Base-by-base conservation (phyloP, 345 rosid genomes). In the Populus tremula region DNA sequence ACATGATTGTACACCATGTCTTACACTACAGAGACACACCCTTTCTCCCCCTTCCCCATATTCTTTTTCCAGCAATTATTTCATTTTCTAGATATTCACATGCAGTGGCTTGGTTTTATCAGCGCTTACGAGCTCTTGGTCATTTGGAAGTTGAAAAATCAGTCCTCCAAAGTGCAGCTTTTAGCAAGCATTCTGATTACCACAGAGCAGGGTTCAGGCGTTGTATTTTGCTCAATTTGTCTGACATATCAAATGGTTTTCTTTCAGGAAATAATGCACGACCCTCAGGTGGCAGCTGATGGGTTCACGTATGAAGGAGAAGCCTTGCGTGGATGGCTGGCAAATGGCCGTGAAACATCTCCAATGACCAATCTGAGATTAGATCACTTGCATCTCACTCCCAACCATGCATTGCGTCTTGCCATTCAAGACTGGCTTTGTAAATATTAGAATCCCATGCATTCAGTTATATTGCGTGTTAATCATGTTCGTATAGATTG, bases 391-490 rank as follows among this genome's bases (percentile, higher is more conserved):
- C 67, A 86, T 84, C 94, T 91, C 16, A 91, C 86, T 63, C 92
- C 91, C 18, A 91, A 92, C 84, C 91, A 88, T 43, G 86, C 87
- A 1, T 62, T 90, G 72, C 84, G 91, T 27, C 84, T 82, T 6
- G 91, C 95, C 13, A 90, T 92, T 79, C 93, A 92, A 74, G 91
- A 91, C 73, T 91, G 93, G 97, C 97, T 91, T 50, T 91, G 92
- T 82, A 85, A 81, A 81, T 75, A 83, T 61, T 91, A 82, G 83
- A 72, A 62, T 67, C 49, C 59, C 47, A 43, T 36, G 45, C 49
- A 18, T 64, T 63, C 33, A 27, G 45, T 74, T 49, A 59, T 35
- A 10, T 23, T 74, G 69, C 13, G 0, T 25, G 2, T 38, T 68
- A 54, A 69, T 75, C 62, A 16, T 35, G n/a, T 6, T 33, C 50